These are phyloP conservation scores for Dictyostelium intermedium DNA, from an alignment of 78 protist genomes.

Conservation along the genomic window DNA sequence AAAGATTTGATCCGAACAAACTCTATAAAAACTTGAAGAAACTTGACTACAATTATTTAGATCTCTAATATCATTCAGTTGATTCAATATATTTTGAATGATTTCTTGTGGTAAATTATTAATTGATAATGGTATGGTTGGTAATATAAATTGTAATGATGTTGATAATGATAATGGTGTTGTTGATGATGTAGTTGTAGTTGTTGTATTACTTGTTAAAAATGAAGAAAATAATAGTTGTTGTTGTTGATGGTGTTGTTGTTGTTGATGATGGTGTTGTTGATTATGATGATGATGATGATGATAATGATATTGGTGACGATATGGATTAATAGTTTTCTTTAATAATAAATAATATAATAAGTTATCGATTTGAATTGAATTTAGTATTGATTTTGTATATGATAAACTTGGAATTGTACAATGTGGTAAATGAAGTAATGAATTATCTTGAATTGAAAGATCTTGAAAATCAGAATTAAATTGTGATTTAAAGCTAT, in stretches of 20 bases:
- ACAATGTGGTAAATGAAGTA: background rate
- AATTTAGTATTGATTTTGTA: background rate
- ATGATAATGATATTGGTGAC: background rate
- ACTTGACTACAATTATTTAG: conserved; percentile 9
- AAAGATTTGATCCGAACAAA: conserved; percentile 50
- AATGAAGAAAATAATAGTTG: background rate
- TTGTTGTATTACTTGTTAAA: background rate
- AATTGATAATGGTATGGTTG: background rate
- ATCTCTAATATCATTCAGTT: conserved; percentile 29
- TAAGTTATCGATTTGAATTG: conserved; percentile 37
- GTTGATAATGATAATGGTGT: background rate
- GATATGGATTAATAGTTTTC: background rate
- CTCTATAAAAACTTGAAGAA: background rate
- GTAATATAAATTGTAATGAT: background rate
- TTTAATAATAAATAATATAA: background rate
- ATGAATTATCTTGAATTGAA: background rate
- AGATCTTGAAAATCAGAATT: conserved; percentile 23
- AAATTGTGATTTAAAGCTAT: background rate
- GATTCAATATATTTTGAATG: conserved; percentile 11
- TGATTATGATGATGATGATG: background rate
- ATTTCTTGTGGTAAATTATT: conserved; percentile 61
- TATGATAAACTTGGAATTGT: conserved; percentile 9
- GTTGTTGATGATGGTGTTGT: no score
- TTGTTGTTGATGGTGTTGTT: background rate
- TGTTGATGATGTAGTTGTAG: background rate